Evolutionary conservation across 2,329 filamentous ascomycete species (phyloP), one percentile per base, ranked within the genome.

Genomic region (Alternaria burnsii): DNA sequence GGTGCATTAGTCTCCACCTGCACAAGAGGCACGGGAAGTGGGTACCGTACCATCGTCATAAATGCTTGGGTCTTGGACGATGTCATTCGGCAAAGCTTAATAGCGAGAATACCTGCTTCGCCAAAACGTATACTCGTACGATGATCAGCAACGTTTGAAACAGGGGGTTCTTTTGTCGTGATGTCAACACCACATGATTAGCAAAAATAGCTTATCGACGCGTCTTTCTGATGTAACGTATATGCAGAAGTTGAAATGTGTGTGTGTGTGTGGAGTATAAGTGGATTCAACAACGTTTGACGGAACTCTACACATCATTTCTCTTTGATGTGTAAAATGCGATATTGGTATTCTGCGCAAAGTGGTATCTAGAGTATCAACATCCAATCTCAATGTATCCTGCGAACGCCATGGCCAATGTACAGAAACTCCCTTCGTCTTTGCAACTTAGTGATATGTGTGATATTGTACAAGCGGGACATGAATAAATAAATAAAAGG

Each of bases 321-420:
- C n/a, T n/a, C n/a, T n/a, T n/a, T n/a, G n/a, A n/a, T n/a, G 10
- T 11, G 8, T 16, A 18, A 43, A 36, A 30, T 40, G 30, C 22
- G 42, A 46, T 52, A 20, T 26, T 59, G 24, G 28, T 58, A 41
- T 53, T 52, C 34, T 59, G 26, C 50, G 44, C 47, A 54, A 50
- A 55, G 36, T 60, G 57, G 57, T 60, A 63, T 62, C 55, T 62
- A 58, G n/a, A 38, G 16, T 46, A 22, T 36, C 44, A 50, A 59
- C 36, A 44, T 26, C 26, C 32, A 55, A 18, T 14, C 26, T n/a
- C n/a, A 42, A 12, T 52, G 28, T 32, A 32, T 51, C 51, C 40
- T 32, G 36, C 20, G 41, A 52, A 66, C 63, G 58, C 63, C 63
- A 28, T 60, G 28, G 46, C 48, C 42, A 38, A 55, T 55, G 48